Evolutionary conservation across 1,139 yeast genomes (phyloP).

Genomic region (Meyerozyma athensensis): DNA sequence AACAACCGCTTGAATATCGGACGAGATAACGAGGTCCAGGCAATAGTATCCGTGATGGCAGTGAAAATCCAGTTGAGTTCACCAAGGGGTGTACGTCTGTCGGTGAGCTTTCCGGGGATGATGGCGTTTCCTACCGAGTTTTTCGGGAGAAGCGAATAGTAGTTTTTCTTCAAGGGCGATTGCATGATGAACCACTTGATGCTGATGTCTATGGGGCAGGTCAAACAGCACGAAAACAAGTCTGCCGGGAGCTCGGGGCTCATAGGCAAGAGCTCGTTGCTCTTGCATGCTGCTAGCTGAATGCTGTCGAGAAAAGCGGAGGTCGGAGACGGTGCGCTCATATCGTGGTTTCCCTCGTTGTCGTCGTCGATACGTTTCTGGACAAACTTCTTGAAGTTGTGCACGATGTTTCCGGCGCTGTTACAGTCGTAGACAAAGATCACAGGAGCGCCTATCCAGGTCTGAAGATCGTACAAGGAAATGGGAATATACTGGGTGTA

Average conservation of each 20-base stretch:
- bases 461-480: constrained; percentile 84
- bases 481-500: constrained; percentile 97
- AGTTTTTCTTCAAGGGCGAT: constrained; percentile 61
- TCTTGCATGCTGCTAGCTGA: constrained; percentile 88
- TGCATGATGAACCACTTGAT: constrained; percentile 90
- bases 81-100: constrained; percentile 91
- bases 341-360: constrained; percentile 65
- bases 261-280: constrained; percentile 85
- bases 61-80: constrained; percentile 97
- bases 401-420: constrained; percentile 91
- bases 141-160: constrained; percentile 47
- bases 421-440: constrained; percentile 93
- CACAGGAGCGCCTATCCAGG: constrained; percentile 98
- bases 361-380: constrained; percentile 90
- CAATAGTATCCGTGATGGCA: constrained; percentile 96
- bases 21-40: constrained; percentile 90
- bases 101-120: constrained; percentile 88
- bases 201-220: constrained; percentile 94
- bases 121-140: constrained; percentile 58
- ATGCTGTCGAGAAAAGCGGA: constrained; percentile 80
- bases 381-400: constrained; percentile 84
- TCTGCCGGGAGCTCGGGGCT: constrained; percentile 96
- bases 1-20: constrained; percentile 85
- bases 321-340: constrained; percentile 60
- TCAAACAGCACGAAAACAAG: constrained; percentile 87